These are phyloP conservation scores for Bipolaris gigantea DNA, from an alignment of 2,329 filamentous ascomycete genomes.

Conservation along the genomic window DNA sequence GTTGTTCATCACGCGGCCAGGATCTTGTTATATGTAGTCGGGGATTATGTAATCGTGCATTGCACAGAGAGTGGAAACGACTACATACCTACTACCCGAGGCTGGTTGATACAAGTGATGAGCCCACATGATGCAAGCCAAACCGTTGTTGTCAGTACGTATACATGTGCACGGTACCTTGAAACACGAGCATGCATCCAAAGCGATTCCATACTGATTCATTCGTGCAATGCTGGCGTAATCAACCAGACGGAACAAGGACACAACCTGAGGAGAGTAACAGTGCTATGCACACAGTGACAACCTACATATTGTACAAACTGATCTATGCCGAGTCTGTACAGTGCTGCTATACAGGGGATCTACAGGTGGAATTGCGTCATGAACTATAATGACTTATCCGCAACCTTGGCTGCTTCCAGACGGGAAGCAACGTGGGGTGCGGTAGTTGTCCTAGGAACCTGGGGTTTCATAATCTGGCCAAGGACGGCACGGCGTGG, in stretches of 20 bases:
- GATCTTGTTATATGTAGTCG: too few species aligned
- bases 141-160: too few species aligned
- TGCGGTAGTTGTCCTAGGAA: constrained; percentile 15
- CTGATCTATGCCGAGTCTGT: not conserved
- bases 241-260: not conserved
- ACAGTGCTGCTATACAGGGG: constrained; percentile 3
- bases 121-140: too few species aligned
- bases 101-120: too few species aligned
- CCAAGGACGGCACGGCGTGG: constrained; percentile 37
- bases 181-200: not conserved
- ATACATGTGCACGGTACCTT: too few species aligned
- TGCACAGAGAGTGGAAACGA: too few species aligned
- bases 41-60: too few species aligned
- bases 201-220: not conserved
- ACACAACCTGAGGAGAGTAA: not conserved
- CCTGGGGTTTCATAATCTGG: constrained; percentile 32
- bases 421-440: constrained; percentile 29
- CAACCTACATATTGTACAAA: constrained; percentile 12
- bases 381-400: constrained; percentile 20
- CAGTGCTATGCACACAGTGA: not conserved
- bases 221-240: not conserved
- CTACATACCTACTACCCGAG: too few species aligned
- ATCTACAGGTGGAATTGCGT: not conserved
- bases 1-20: too few species aligned
- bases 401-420: constrained; percentile 18